A percentile compares a stretch with the other conserved stretches of the same genome.
Conservation (phyloP, 1,284 basidiomycete genomes). For the Mycena citricolor region DNA sequence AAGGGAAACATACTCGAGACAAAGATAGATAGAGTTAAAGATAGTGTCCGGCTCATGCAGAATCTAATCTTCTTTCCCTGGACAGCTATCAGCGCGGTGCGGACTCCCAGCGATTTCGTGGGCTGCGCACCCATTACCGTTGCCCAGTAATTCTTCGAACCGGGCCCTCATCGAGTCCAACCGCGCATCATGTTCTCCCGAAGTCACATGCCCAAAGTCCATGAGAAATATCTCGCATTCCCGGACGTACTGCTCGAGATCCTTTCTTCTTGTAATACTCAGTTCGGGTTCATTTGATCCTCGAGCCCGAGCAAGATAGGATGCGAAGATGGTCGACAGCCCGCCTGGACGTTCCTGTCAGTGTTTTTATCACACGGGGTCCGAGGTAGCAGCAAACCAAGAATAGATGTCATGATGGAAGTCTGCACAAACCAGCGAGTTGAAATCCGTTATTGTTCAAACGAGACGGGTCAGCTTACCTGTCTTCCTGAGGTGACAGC, state of each 20-base stretch:
- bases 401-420: constrained; percentile 33
- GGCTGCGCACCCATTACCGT: constrained; percentile 25
- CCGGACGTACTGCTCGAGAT: constrained; percentile 64
- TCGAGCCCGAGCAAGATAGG: constrained; percentile 66
- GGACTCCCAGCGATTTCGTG: background rate
- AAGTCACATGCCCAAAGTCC: constrained; percentile 50
- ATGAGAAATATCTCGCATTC: constrained; percentile 55
- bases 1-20: background rate
- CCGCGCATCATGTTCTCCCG: constrained; percentile 21
- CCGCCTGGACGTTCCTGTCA: constrained; percentile 43
- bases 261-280: constrained; percentile 50
- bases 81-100: background rate
- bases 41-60: too few species aligned
- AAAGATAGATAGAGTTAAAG: background rate
- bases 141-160: constrained; percentile 42
- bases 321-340: constrained; percentile 61
- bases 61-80: too few species aligned
- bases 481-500: constrained; percentile 44
- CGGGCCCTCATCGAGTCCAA: constrained; percentile 30
- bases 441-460: constrained; percentile 3
- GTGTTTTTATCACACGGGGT: background rate
- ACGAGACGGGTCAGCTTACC: constrained; percentile 28
- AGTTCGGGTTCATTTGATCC: constrained; percentile 68
- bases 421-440: constrained; percentile 7
- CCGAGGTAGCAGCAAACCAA: constrained; percentile 31